phyloP scores from a whole-genome alignment of 768 basidiomycete genomes.

The Termitomyces bulborhizus region DNA sequence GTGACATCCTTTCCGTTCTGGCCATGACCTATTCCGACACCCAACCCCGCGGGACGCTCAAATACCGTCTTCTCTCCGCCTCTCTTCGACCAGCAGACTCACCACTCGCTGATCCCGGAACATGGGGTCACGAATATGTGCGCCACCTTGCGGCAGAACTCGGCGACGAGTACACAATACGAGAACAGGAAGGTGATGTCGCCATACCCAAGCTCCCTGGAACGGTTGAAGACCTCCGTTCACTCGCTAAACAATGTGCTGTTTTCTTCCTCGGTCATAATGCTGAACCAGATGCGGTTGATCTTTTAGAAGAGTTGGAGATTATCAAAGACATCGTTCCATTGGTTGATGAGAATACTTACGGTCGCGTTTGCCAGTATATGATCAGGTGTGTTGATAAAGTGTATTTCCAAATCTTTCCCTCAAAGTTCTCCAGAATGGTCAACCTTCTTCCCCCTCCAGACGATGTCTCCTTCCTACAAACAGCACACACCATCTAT shows the following conservation, averaged over 20 bases:
- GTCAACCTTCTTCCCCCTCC: conserved; percentile 88
- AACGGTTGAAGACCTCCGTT: conserved; percentile 67
- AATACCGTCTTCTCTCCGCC: conserved; percentile 82
- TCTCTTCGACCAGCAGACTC: conserved; percentile 60
- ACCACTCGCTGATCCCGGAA: conserved; percentile 81
- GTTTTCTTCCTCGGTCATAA: conserved; percentile 89
- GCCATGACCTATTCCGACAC: conserved; percentile 99
- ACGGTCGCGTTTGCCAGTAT: conserved; percentile 85
- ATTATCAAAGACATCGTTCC: conserved; percentile 72
- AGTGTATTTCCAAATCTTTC: background rate
- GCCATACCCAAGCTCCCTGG: conserved; percentile 38
- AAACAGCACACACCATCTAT: conserved; percentile 86
- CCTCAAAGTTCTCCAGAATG: conserved; percentile 41
- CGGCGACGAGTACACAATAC: conserved; percentile 80
- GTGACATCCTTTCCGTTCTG: conserved; percentile 94
- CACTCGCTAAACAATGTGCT: conserved; percentile 78
- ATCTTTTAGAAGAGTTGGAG: conserved; percentile 90
- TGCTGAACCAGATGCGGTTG: conserved; percentile 97
- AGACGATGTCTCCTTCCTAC: conserved; percentile 86
- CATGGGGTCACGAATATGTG: conserved; percentile 99
- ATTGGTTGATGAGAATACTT: conserved; percentile 85
- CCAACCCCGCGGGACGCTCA: conserved; percentile 90
- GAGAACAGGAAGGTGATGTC: conserved; percentile 39
- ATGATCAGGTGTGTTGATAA: conserved; percentile 73
- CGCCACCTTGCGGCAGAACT: conserved; percentile 95